Conservation (phyloP, 2,329 filamentous ascomycete species). For the Metarhizium guizhouense region DNA sequence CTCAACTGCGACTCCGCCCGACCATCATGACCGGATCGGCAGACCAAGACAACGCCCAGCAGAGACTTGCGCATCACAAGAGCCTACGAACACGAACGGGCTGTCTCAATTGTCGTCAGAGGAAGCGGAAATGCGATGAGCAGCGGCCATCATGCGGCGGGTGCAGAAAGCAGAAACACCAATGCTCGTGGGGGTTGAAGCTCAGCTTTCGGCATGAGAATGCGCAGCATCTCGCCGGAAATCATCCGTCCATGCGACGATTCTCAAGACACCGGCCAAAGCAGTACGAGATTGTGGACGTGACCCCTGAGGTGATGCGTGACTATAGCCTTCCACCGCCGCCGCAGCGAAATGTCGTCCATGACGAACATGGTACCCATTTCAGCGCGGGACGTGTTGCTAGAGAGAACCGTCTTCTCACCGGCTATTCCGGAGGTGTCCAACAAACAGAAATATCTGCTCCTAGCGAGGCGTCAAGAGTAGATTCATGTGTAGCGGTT, state of each 20-base stretch:
- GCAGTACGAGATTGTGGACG: constrained; percentile 27
- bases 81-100: constrained; percentile 7
- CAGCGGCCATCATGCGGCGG: constrained; percentile 24
- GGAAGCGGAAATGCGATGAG: constrained; percentile 31
- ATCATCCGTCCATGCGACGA: constrained; percentile 24
- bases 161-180: constrained; percentile 21
- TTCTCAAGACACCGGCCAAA: constrained; percentile 17
- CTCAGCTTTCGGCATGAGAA: constrained; percentile 28
- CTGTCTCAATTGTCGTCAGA: constrained; percentile 28
- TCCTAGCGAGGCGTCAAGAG: neutral
- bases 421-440: neutral
- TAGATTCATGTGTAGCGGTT: neutral
- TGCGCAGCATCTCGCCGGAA: constrained; percentile 20
- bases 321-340: constrained; percentile 19
- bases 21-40: neutral
- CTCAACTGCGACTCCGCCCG: neutral
- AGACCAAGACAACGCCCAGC: neutral
- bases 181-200: constrained; percentile 29
- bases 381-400: neutral
- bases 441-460: neutral
- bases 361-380: neutral
- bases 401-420: neutral
- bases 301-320: constrained; percentile 27
- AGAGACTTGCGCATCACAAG: neutral
- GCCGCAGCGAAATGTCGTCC: neutral